Percentiles rank a stretch among this genome's conserved stretches.
Conservation (phyloP, 176 grass and related monocot genomes). For the Chrysopogon serrulatus region DNA sequence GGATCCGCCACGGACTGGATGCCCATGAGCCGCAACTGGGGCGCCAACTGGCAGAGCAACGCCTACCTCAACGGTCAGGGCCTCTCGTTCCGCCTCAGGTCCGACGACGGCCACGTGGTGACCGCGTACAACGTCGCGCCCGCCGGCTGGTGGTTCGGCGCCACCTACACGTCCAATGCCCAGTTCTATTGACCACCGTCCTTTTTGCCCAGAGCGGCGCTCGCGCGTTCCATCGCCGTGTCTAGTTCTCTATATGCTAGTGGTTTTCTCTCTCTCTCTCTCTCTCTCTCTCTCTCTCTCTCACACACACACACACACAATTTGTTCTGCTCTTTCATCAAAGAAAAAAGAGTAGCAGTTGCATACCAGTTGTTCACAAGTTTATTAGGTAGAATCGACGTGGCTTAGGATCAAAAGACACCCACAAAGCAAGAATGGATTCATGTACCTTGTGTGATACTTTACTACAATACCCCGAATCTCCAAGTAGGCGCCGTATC, state of each 20-base stretch:
- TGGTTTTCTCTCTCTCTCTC: no score
- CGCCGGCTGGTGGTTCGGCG: constrained; percentile 49
- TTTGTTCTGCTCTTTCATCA: no score
- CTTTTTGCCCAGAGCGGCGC: background rate
- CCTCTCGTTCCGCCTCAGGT: constrained; percentile 45
- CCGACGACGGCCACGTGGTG: constrained; percentile 38
- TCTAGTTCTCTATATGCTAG: background rate
- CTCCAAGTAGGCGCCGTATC: no score
- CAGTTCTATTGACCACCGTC: constrained; percentile 4
- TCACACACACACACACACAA: no score
- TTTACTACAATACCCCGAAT: no score
- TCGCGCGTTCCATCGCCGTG: no score
- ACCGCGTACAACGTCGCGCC: constrained; percentile 54
- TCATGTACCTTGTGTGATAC: background rate
- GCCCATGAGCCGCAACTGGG: constrained; percentile 48
- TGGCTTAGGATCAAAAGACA: constrained; percentile 14
- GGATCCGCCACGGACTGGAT: constrained; percentile 35
- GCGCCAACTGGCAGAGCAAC: constrained; percentile 52
- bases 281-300: no score
- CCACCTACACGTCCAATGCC: constrained; percentile 30
- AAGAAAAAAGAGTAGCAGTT: no score
- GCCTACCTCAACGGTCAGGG: constrained; percentile 25
- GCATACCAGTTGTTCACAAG: background rate
- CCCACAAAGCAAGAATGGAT: background rate
- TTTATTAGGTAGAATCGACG: background rate